Evolutionary conservation across 2,329 filamentous ascomycete genomes (phyloP), one percentile per base, ranked within the genome.

Genomic region (Ascochyta lentis): DNA sequence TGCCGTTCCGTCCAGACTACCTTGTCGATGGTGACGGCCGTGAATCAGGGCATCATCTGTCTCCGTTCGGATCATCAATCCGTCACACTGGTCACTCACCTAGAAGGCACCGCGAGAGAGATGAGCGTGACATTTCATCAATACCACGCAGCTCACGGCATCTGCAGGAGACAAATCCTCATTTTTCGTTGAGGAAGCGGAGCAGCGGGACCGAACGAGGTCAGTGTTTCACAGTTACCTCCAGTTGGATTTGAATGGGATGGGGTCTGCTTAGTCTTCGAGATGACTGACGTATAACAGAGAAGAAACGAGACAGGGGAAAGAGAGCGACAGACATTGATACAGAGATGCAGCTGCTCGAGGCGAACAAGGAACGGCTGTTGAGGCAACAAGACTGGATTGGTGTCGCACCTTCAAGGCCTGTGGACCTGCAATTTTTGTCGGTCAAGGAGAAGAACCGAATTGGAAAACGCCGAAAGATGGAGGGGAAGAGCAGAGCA

Each of bases 351-450:
- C 53, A 59, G 13, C 35, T 68, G 8, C 55, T 74, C 6, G 67
- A 74, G 39, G 66, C 60, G 6, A 69, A 67, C 29, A 72, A 59
- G 53, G 65, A 61, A 45, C 61, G 66, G 34, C 63, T 76, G 13
- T 56, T 78, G 19, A 59, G 57, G 39, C 68, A 67, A 48, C 57
- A 46, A 29, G 72, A 77, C 40, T 78, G 75, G 75, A 66, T 67
- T 19, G 74, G 74, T 4, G 56, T 76, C 9, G 58, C 58, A 24
- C 57, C 63, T 10, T 69, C 70, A 8, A 67, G 60, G 42, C 70
- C 72, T 29, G 52, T 72, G 22, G 58, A 60, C n/a, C 66, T 76
- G 60, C 62, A 59, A 5, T 73, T 68, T 49, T 23, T 48, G 31
- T 64, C 69, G 1, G 56, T 47, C 44, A 64, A 55, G 41, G 68